phyloP scores from a whole-genome alignment of 257 asterid genomes.

The Vinca minor region DNA sequence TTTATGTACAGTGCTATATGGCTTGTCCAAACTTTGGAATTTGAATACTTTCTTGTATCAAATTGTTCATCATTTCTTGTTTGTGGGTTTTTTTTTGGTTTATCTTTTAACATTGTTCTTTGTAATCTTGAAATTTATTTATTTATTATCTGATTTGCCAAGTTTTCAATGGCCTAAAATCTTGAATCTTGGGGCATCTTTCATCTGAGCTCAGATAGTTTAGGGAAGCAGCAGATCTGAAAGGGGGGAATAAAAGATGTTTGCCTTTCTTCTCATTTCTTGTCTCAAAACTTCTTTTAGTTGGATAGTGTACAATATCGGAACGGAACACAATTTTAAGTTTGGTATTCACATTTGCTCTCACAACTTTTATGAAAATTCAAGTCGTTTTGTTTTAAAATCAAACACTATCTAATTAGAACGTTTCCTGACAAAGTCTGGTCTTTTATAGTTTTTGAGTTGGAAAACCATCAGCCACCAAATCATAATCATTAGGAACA shows the following conservation, averaged over 20 bases:
- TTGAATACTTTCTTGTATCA: slow-evolving; percentile 1
- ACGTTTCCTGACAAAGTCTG: too few relatives aligned
- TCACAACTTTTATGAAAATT: too few relatives aligned
- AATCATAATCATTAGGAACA: slow-evolving; percentile 7
- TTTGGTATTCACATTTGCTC: too few relatives aligned
- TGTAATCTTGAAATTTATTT: background rate
- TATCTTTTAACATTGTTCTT: background rate
- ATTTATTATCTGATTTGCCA: background rate
- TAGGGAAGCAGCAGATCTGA: background rate
- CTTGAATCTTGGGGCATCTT: background rate
- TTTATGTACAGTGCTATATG: slow-evolving; percentile 63
- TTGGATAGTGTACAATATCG: too few relatives aligned
- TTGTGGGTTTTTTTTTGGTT: slow-evolving; percentile 5
- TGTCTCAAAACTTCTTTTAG: too few relatives aligned
- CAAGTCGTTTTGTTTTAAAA: too few relatives aligned
- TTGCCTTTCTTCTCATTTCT: too few relatives aligned
- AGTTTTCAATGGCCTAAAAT: background rate
- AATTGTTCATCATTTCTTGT: background rate
- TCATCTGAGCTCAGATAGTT: background rate
- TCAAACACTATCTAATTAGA: too few relatives aligned
- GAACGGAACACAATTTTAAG: too few relatives aligned
- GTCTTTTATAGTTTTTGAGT: too few relatives aligned
- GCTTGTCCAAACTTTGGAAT: slow-evolving; percentile 19
- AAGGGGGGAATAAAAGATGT: background rate
- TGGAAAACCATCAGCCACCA: too few relatives aligned